A percentile compares a stretch with the other conserved stretches of the same genome.
Evolutionary conservation across 495 filamentous ascomycete species (phyloP).

Genomic region (Zalerion maritima): DNA sequence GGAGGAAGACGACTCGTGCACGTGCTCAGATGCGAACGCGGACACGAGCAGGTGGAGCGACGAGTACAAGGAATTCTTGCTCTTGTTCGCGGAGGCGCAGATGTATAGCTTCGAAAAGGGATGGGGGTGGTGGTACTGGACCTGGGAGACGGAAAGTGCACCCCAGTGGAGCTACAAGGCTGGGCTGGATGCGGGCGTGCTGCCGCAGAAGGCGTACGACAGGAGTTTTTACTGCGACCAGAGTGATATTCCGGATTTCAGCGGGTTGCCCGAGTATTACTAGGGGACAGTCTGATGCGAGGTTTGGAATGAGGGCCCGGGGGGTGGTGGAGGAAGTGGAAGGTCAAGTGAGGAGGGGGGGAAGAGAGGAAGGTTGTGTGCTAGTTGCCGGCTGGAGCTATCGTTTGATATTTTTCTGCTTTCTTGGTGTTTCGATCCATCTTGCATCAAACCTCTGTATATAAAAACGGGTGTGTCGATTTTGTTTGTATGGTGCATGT

Average conservation of each 20-base stretch:
- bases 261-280: conserved; percentile 52
- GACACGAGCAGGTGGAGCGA: conserved; percentile 49
- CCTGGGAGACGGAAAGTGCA: conserved; percentile 65
- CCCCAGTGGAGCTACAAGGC: conserved; percentile 90
- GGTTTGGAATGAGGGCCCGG: too few species aligned
- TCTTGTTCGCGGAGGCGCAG: conserved; percentile 86
- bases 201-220: conserved; percentile 67
- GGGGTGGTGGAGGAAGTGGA: too few species aligned
- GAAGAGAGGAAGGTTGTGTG: too few species aligned
- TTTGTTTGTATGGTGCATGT: too few species aligned
- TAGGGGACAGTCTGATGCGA: conserved; percentile 18
- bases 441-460: too few species aligned
- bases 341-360: too few species aligned
- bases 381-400: too few species aligned
- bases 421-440: too few species aligned
- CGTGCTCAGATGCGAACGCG: conserved; percentile 62
- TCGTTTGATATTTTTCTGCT: too few species aligned
- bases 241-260: conserved; percentile 54
- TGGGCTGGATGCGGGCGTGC: conserved; percentile 66
- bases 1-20: conserved; percentile 44
- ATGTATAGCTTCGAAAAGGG: conserved; percentile 83
- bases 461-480: too few species aligned
- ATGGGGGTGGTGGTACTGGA: conserved; percentile 99
- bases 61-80: conserved; percentile 72
- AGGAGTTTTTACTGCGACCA: conserved; percentile 60